A percentile compares a stretch with the other conserved stretches of the same genome.
Conservation (phyloP, 2,329 filamentous ascomycete species). For the Lecanicillium sp. region DNA sequence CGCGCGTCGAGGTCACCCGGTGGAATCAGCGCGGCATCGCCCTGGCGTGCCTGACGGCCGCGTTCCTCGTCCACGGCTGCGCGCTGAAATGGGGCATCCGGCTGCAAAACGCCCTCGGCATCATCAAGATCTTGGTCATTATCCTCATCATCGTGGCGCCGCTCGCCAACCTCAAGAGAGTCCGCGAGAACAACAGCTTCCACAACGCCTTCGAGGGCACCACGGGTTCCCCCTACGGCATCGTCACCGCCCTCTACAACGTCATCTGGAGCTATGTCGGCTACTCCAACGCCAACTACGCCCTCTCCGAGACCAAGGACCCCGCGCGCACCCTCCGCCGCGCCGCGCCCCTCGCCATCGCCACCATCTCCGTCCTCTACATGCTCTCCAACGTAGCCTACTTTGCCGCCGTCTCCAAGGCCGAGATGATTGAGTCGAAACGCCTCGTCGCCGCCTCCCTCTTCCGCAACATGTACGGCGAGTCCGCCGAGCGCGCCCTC, state of each 20-base stretch:
- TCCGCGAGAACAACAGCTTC: conserved; percentile 56
- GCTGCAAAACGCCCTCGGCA: conserved; percentile 59
- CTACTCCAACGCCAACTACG: conserved; percentile 64
- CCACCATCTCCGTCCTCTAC: conserved; percentile 54
- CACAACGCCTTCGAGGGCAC: conserved; percentile 59
- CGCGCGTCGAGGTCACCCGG: conserved; percentile 53
- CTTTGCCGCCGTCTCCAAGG: conserved; percentile 52
- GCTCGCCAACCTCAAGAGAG: conserved; percentile 53
- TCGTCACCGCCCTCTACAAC: conserved; percentile 66
- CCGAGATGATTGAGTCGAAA: conserved; percentile 45
- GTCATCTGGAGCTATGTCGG: conserved; percentile 67
- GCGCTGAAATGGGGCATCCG: conserved; percentile 61
- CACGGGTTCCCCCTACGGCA: conserved; percentile 57
- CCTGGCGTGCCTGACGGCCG: conserved; percentile 58
- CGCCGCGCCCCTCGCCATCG: conserved; percentile 56
- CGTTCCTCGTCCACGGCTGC: conserved; percentile 59
- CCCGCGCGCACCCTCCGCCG: conserved; percentile 59
- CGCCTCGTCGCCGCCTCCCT: conserved; percentile 48
- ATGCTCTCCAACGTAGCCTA: conserved; percentile 63
- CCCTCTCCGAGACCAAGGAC: conserved; percentile 58
- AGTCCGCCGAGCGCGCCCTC: conserved; percentile 49
- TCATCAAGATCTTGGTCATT: conserved; percentile 61
- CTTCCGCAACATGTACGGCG: conserved; percentile 51
- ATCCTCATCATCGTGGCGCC: conserved; percentile 59
- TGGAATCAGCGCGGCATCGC: conserved; percentile 65